Evolutionary conservation across 805 yeast species (phyloP), one percentile per base, ranked within the genome.

Genomic region (Kazachstania kunashirensis): DNA sequence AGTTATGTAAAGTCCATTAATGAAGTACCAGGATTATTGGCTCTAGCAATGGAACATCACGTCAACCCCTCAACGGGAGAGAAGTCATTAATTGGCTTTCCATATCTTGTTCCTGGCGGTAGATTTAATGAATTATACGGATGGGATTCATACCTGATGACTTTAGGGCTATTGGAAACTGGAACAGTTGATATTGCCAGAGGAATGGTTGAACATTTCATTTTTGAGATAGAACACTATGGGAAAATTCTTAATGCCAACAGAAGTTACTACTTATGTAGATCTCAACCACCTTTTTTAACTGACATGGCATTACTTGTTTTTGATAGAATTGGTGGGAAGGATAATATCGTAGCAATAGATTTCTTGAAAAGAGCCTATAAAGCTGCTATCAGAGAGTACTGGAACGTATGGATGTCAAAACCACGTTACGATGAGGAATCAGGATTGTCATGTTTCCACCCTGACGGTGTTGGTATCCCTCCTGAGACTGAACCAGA

Each of bases 101-200:
- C 94, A 0, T 89, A 88, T 58, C 81, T 84, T 14, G 96, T 89
- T 20, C 98, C 98, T 1, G 98, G 98, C 11, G 97, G 97, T 14
- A 67, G 98, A 44, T 89, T 89, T 62, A 89, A 89, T 62, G 98
- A 89, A 61, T 71, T 85, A 39, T 89, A 89, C 53, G 97, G 97
- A 9, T 89, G 98, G 98, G 98, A 89, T 57, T 85, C 96, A 2
- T 89, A 89, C 54, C 83, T 89, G 80, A 86, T 79, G 53, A 73
- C 89, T 0, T 59, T 86, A 13, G 97, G 97, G 1, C 66, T 89
- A 28, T 57, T 89, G 17, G 69, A 72, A 17, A 80, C 81, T 50
- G 72, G 70, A 27, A 68, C 74, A 34, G 59, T 75, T 14, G 81
- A 77, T 25, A 67, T 86, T 25, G 88, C 95, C 9, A 67, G 78